Evolutionary conservation across 371 early-diverging fungal genomes (phyloP), one percentile per base, ranked within the genome.

Genomic region (Chytridium lagenaria): DNA sequence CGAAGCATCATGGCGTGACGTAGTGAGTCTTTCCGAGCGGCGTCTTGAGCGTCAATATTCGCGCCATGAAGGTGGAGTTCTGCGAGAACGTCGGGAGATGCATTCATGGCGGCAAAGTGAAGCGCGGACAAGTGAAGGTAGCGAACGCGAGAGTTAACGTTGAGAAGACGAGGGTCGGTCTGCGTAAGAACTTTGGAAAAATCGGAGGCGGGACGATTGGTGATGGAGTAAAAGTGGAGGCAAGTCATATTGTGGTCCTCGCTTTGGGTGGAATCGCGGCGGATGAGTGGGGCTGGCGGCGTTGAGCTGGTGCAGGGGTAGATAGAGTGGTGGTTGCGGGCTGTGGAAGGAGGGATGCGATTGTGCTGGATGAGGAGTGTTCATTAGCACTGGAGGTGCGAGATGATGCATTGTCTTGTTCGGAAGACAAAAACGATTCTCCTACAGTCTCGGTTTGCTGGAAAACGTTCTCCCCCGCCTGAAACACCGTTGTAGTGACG

Each of bases 41-140:
- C 26, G 39, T 75, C 76, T 28, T 39, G 31, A 10, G 70, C 40
- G 39, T 75, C 64, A 30, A 71, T 38, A 28, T 71, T 52, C 59
- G 76, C 76, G n/a, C 76, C 76, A 63, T 68, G 55, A 16, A 30
- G 10, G 23, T 65, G 19, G 5, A 75, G 50, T 2, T 40, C 31
- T 23, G 34, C 22, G 5, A 71, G 34, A 50, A 59, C 65, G 2
- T 71, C 68, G 3, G 59, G n/a, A 3, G 68, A 49, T 7, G 71
- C 67, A 34, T 75, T 75, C 76, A 75, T 75, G n/a, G 68, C 67
- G 15, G 76, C 76, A 31, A 75, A 71, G 50, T 75, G 76, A 10
- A 75, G 59, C 7, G 76, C 69, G 0, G 76, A 40, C 22, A 75
- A 61, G 15, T 49, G 49, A n/a, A 71, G 71, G 68, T 66, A 71